These are phyloP conservation scores for Oxyria digyna DNA, from an alignment of 148 eudicot genomes.

Conservation along the genomic window DNA sequence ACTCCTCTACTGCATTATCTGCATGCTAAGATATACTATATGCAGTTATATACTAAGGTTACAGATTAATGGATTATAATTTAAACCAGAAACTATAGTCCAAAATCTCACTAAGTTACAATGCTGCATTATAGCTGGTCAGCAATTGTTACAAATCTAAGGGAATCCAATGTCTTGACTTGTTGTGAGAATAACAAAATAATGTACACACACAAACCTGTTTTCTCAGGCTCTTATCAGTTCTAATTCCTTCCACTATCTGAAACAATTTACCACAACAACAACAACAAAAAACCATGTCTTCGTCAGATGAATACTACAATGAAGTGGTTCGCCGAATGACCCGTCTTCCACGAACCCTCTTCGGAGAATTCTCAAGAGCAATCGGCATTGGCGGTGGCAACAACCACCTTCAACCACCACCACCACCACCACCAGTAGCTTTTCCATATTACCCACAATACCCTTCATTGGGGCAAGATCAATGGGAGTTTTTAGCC, in stretches of 20 bases:
- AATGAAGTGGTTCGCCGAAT: conserved; percentile 49
- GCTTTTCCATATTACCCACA: conserved; percentile 12
- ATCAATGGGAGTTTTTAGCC: conserved; percentile 57
- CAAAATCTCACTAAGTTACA: neutral
- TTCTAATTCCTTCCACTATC: neutral
- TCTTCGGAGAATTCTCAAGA: conserved; percentile 60
- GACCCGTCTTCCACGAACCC: conserved; percentile 60
- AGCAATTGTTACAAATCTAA: neutral
- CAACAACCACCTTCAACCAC: conserved; percentile 28
- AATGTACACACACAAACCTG: neutral
- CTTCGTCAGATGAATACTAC: conserved; percentile 5
- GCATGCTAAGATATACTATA: too few species aligned
- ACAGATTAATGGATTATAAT: too few species aligned
- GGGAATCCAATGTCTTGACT: conserved; percentile 1
- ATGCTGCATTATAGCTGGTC: neutral
- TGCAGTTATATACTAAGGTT: too few species aligned
- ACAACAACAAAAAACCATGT: conserved; percentile 1
- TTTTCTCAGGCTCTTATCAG: neutral
- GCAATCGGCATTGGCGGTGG: conserved; percentile 32
- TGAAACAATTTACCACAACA: neutral
- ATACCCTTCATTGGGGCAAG: conserved; percentile 16
- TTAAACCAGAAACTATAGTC: neutral
- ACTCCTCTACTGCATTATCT: neutral
- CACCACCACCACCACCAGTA: conserved; percentile 19
- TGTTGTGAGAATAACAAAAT: neutral